Percentiles rank a stretch among this genome's conserved stretches.
phyloP scores from a whole-genome alignment of 2,329 filamentous ascomycete species.

The Colletotrichum sojae region DNA sequence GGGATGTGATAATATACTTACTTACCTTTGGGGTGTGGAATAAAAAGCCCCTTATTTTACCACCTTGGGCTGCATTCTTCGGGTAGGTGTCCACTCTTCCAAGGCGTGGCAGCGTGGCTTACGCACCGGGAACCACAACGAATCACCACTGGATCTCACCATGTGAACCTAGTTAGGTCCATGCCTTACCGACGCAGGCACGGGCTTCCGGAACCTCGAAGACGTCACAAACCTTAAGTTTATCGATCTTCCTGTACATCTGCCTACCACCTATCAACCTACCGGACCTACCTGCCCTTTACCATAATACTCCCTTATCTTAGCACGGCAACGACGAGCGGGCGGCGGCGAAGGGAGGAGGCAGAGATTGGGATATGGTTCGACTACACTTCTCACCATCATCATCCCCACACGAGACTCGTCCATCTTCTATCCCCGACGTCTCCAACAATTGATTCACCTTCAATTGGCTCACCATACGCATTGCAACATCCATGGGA shows the following conservation, averaged over 20 bases:
- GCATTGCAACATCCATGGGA: constrained; percentile 6
- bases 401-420: no score
- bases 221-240: constrained; percentile 31
- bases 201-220: constrained; percentile 26
- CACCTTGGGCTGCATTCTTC: no score
- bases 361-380: not conserved
- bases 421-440: no score
- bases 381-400: not conserved
- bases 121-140: no score
- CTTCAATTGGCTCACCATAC: not conserved
- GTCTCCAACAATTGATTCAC: no score
- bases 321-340: constrained; percentile 17
- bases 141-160: no score
- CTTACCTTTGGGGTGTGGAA: no score
- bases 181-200: constrained; percentile 3
- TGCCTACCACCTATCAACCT: not conserved
- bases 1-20: no score
- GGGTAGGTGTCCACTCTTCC: no score
- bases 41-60: no score
- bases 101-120: no score
- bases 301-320: not conserved
- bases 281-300: not conserved
- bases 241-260: not conserved
- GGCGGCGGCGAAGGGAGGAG: constrained; percentile 30
- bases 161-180: no score